These are phyloP conservation scores for Alternaria conjuncta DNA, from an alignment of 2,329 filamentous ascomycete species.

Conservation along the genomic window DNA sequence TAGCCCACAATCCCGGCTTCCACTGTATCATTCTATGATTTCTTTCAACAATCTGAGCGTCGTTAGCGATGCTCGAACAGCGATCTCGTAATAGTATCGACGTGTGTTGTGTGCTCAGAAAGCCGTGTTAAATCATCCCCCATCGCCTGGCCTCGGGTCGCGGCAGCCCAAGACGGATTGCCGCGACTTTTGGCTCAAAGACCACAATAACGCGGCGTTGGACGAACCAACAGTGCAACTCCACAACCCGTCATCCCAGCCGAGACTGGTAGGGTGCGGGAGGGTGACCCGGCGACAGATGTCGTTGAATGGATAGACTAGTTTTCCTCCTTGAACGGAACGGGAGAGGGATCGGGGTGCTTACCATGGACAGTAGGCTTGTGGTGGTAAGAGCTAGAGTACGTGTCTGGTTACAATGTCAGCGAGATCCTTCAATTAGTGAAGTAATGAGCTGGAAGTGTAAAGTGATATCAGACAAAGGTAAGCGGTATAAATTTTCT, in stretches of 20 bases:
- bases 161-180: constrained; percentile 53
- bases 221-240: constrained; percentile 61
- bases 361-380: constrained; percentile 23
- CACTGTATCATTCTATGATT: background rate
- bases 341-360: constrained; percentile 16
- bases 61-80: constrained; percentile 18
- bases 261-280: constrained; percentile 68
- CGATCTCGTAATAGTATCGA: constrained; percentile 8
- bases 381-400: background rate
- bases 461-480: constrained; percentile 56
- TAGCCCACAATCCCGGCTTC: background rate
- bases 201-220: constrained; percentile 63
- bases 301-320: constrained; percentile 70
- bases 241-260: constrained; percentile 75
- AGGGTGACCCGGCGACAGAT: constrained; percentile 72
- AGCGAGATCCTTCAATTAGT: constrained; percentile 15
- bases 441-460: background rate
- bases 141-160: constrained; percentile 61
- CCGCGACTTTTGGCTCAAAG: constrained; percentile 53
- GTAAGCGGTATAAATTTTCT: constrained; percentile 65
- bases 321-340: constrained; percentile 61
- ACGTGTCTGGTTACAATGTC: constrained; percentile 15
- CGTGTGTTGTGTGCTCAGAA: constrained; percentile 58
- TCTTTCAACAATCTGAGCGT: background rate
- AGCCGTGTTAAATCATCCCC: constrained; percentile 74